Evolutionary conservation across 306 rosid genomes (phyloP).

Genomic region (Rosa multiflora): DNA sequence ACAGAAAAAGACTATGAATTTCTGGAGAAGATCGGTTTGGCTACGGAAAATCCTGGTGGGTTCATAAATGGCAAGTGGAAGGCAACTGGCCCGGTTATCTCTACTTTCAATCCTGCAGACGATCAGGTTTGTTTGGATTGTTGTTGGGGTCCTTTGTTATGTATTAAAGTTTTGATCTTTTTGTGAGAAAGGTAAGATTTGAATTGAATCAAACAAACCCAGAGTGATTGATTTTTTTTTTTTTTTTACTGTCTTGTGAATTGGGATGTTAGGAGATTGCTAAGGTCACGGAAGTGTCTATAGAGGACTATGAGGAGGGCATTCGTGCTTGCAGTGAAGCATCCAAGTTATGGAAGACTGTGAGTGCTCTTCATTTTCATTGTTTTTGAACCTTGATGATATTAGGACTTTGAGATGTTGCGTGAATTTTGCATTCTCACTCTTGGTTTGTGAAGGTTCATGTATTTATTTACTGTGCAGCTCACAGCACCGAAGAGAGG

Average conservation of each 20-base stretch:
- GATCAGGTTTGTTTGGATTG: slow-evolving; percentile 53
- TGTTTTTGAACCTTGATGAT: neutral
- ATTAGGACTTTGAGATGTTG: neutral
- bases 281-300: slow-evolving; percentile 69
- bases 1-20: slow-evolving; percentile 45
- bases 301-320: slow-evolving; percentile 85
- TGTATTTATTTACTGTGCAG: slow-evolving; percentile 36
- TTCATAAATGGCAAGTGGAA: slow-evolving; percentile 70
- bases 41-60: slow-evolving; percentile 55
- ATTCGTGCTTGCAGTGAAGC: slow-evolving; percentile 76
- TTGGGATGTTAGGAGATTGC: slow-evolving; percentile 65
- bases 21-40: slow-evolving; percentile 64
- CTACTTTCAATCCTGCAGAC: slow-evolving; percentile 62
- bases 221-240: neutral
- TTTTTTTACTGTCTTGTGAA: slow-evolving; percentile 24
- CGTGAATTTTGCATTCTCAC: neutral
- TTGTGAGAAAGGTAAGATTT: neutral
- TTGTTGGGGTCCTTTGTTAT: neutral
- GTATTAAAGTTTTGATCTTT: slow-evolving; percentile 9
- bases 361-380: slow-evolving; percentile 34
- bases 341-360: slow-evolving; percentile 81
- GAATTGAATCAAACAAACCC: slow-evolving; percentile 8
- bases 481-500: slow-evolving; percentile 95
- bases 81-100: slow-evolving; percentile 50
- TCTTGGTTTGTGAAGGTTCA: neutral